These are phyloP conservation scores for Populus trichocarpa DNA, from an alignment of 441 rosid genomes.

Conservation along the genomic window DNA sequence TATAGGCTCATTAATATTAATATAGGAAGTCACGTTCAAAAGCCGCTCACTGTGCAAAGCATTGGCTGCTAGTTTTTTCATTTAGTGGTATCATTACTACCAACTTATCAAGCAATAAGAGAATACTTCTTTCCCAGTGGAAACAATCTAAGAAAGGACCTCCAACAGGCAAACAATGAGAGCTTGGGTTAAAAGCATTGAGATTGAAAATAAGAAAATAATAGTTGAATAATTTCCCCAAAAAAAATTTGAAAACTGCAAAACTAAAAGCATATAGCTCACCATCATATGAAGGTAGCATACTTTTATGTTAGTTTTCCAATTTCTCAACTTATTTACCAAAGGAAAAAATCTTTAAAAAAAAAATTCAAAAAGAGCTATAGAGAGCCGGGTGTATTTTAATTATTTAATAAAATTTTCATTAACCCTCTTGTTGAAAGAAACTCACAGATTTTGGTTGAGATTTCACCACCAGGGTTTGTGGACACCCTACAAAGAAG, in stretches of 20 bases:
- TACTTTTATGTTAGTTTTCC: background rate
- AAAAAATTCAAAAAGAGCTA: background rate
- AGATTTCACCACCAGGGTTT: constrained; percentile 53
- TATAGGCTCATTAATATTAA: too few relatives aligned
- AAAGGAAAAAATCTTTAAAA: background rate
- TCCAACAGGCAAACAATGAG: background rate
- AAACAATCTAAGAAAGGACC: background rate
- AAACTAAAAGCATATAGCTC: background rate
- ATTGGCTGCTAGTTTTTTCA: too few relatives aligned
- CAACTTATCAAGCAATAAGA: too few relatives aligned
- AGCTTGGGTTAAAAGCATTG: background rate
- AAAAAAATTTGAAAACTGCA: background rate
- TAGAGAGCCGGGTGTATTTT: too few relatives aligned
- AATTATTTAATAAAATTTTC: constrained; percentile 34
- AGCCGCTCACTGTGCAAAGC: too few relatives aligned
- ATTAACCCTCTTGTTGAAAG: constrained; percentile 52
- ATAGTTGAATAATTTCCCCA: too few relatives aligned
- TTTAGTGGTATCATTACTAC: too few relatives aligned
- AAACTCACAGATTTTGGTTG: constrained; percentile 54
- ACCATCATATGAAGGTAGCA: background rate
- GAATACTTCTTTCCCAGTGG: too few relatives aligned
- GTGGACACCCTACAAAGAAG: constrained; percentile 86
- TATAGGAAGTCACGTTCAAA: too few relatives aligned
- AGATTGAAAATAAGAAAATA: too few relatives aligned
- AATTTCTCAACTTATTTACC: background rate